Conservation (phyloP, 1,284 basidiomycete genomes). For the Pholiota adiposa region DNA sequence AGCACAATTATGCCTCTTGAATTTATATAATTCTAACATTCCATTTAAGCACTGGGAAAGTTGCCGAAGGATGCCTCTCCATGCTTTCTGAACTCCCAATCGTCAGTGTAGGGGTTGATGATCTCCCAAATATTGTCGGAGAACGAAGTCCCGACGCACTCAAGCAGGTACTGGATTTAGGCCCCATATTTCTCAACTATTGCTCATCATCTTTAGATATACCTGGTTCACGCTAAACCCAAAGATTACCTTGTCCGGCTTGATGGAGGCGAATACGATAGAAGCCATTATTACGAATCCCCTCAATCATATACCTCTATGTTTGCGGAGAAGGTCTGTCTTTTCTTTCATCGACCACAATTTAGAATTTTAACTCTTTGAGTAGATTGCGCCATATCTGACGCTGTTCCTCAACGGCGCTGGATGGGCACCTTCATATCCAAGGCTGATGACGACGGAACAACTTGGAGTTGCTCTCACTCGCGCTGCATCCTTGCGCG, state of each 20-base stretch:
- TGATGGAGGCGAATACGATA: slow-evolving; percentile 62
- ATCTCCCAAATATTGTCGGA: not conserved
- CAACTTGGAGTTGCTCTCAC: slow-evolving; percentile 61
- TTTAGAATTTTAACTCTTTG: not conserved
- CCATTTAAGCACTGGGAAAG: slow-evolving; percentile 69
- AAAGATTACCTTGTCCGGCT: slow-evolving; percentile 67
- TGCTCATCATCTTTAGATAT: slow-evolving; percentile 52
- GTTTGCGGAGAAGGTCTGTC: slow-evolving; percentile 68
- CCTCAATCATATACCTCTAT: slow-evolving; percentile 69
- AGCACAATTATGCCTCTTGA: slow-evolving; percentile 20
- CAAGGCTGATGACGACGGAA: slow-evolving; percentile 75
- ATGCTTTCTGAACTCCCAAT: slow-evolving; percentile 77
- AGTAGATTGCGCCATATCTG: slow-evolving; percentile 80
- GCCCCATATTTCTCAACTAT: not conserved
- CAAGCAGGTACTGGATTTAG: slow-evolving; percentile 10
- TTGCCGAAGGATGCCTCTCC: slow-evolving; percentile 74
- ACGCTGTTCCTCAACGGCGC: slow-evolving; percentile 86
- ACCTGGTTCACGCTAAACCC: slow-evolving; percentile 76
- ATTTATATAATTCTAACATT: not conserved
- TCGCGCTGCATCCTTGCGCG: slow-evolving; percentile 52
- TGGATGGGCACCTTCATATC: slow-evolving; percentile 81
- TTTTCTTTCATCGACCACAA: not conserved
- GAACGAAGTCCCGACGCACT: not conserved
- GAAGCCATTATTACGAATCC: slow-evolving; percentile 72
- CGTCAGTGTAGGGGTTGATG: slow-evolving; percentile 51